Evolutionary conservation across 805 yeast genomes (phyloP), one percentile per base, ranked within the genome.

Genomic region (Starmerella sp.): DNA sequence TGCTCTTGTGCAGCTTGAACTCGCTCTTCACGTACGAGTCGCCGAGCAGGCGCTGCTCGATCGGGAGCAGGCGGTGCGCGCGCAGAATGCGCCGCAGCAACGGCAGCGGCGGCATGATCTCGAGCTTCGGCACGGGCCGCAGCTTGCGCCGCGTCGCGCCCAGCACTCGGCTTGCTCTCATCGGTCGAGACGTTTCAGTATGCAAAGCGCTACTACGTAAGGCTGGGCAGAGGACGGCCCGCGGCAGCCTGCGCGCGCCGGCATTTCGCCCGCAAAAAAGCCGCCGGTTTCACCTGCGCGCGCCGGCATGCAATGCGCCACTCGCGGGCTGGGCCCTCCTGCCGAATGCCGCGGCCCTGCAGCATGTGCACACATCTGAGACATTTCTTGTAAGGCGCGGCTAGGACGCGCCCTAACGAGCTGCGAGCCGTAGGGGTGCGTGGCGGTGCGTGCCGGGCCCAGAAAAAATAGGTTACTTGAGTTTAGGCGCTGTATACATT

Each of bases 21-120:
- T 93, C 99, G 37, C 83, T 79, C 66, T 82, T 85, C 51, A 91
- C 96, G 67, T 93, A 93, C 61, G 80, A 76, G 69, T 93, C 96
- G 4, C 98, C 99, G 28, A 93, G 74, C 52, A 81, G 77, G 55
- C 95, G 76, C 49, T 81, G 80, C 4, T 71, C 68, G 0, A 90
- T 87, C n/a, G 93, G 75, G 17, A 65, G 64, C 47, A 67, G 73
- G 60, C 73, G 70, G 69, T 93, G 97, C 0, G 95, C 90, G 53
- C 97, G 75, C 54, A 93, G 73, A 41, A 93, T 81, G n/a, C 83
- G 77, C 53, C 87, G 75, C 71, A 86, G 93, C 36, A 93, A 77
- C 39, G 76, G 75, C 29, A 90, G 69, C 1, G 99, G 98, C 6
- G 96, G 96, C 10, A 89, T 68, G 32, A 93, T 71, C 46, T 61